phyloP scores from a whole-genome alignment of 2,329 filamentous ascomycete genomes.

The Neodidymelliopsis sp. region DNA sequence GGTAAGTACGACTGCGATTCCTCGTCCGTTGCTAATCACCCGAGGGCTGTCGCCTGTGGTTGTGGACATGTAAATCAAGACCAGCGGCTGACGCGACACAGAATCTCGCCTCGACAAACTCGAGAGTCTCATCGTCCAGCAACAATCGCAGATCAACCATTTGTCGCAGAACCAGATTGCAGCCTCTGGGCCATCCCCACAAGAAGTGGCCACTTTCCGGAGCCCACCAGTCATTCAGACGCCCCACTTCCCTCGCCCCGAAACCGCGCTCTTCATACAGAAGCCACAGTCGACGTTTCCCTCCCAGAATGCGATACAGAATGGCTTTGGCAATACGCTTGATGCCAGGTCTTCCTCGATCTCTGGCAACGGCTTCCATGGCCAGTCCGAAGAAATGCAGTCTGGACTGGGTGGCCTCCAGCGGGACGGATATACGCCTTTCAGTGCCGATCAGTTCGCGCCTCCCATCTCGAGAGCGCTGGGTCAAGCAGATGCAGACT shows the following conservation, averaged over 20 bases:
- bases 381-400: slow-evolving; percentile 37
- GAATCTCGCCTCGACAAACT: slow-evolving; percentile 50
- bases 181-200: slow-evolving; percentile 37
- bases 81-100: slow-evolving; percentile 22
- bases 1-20: slow-evolving; percentile 5
- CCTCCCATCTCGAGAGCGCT: slow-evolving; percentile 38
- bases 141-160: slow-evolving; percentile 57
- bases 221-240: slow-evolving; percentile 48
- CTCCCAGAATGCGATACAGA: slow-evolving; percentile 40
- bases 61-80: slow-evolving; percentile 8
- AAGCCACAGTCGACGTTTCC: slow-evolving; percentile 50
- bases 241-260: slow-evolving; percentile 53
- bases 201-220: slow-evolving; percentile 44
- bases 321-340: slow-evolving; percentile 47
- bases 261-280: slow-evolving; percentile 57
- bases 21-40: slow-evolving; percentile 2
- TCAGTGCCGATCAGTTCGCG: slow-evolving; percentile 41
- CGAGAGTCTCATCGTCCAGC: slow-evolving; percentile 53
- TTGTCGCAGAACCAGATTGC: slow-evolving; percentile 44
- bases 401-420: slow-evolving; percentile 30
- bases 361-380: slow-evolving; percentile 40
- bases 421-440: slow-evolving; percentile 40
- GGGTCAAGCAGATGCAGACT: slow-evolving; percentile 51
- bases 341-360: slow-evolving; percentile 34
- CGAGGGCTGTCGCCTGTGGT: slow-evolving; percentile 12